Conservation (phyloP, 1,139 yeast species). For the Zygosaccharomyces pseudobailii region DNA sequence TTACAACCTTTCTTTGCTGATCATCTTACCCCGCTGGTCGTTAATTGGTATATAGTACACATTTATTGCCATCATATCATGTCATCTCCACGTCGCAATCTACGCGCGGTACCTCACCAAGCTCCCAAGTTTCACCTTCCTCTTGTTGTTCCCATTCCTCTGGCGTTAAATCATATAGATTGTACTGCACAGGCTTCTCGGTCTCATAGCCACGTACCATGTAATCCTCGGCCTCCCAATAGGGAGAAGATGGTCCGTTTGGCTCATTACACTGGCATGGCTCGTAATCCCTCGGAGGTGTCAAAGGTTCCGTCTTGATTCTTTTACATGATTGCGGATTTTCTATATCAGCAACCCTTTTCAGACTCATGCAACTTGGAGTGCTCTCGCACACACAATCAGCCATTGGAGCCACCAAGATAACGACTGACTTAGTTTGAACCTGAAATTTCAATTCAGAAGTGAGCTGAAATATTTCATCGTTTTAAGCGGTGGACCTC, state of each 20-base stretch:
- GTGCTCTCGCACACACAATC: slow-evolving; percentile 4
- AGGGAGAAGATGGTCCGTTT: slow-evolving; percentile 12
- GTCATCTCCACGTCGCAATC: slow-evolving; percentile 3
- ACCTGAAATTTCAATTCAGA: neutral
- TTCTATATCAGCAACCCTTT: slow-evolving; percentile 1
- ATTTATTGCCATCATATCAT: neutral
- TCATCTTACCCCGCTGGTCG: neutral
- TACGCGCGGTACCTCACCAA: slow-evolving; percentile 1
- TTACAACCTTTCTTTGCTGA: neutral
- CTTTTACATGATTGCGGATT: neutral
- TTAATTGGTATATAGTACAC: neutral
- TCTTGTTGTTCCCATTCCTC: slow-evolving; percentile 15
- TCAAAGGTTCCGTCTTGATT: slow-evolving; percentile 1
- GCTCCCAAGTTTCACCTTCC: neutral
- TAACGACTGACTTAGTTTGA: neutral
- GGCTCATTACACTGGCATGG: neutral
- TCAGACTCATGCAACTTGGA: neutral
- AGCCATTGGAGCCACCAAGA: neutral
- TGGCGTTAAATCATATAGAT: slow-evolving; percentile 19
- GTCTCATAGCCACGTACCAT: slow-evolving; percentile 23
- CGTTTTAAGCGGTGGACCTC: neutral
- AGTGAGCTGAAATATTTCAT: neutral
- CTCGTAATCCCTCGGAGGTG: slow-evolving; percentile 1
- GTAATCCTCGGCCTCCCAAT: slow-evolving; percentile 26
- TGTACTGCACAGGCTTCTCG: slow-evolving; percentile 13